A percentile compares a stretch with the other conserved stretches of the same genome.
Evolutionary conservation across 2,329 filamentous ascomycete species (phyloP).

Genomic region (Magnaporthiopsis rhizophila): DNA sequence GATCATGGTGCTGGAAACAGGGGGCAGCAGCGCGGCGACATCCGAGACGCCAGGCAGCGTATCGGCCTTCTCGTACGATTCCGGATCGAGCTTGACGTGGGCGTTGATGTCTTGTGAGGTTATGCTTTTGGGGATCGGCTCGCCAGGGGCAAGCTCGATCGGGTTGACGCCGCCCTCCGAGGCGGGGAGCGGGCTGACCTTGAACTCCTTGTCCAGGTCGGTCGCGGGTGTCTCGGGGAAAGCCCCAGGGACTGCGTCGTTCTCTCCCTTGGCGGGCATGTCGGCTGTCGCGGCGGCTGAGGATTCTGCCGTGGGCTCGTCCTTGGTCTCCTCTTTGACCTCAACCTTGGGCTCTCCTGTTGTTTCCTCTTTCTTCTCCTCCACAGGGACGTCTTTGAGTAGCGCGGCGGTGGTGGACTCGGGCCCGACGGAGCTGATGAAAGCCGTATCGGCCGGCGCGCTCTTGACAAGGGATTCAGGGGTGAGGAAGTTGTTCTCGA

Average conservation of each 20-base stretch:
- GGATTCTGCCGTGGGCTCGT: slow-evolving; percentile 18
- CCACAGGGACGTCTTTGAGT: slow-evolving; percentile 56
- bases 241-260: slow-evolving; percentile 27
- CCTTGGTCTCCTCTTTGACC: slow-evolving; percentile 18
- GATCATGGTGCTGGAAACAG: slow-evolving; percentile 57
- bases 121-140: slow-evolving; percentile 67
- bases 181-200: slow-evolving; percentile 55
- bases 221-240: slow-evolving; percentile 43
- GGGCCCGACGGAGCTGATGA: slow-evolving; percentile 59
- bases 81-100: slow-evolving; percentile 71
- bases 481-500: slow-evolving; percentile 86
- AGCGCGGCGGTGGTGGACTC: slow-evolving; percentile 61
- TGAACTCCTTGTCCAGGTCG: slow-evolving; percentile 44
- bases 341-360: slow-evolving; percentile 21
- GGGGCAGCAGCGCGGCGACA: slow-evolving; percentile 37
- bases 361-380: slow-evolving; percentile 21
- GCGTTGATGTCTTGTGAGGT: slow-evolving; percentile 60
- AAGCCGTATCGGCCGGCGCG: slow-evolving; percentile 37
- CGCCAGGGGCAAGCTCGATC: slow-evolving; percentile 68
- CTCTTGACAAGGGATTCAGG: slow-evolving; percentile 57
- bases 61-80: slow-evolving; percentile 77
- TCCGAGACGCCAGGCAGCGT: slow-evolving; percentile 41
- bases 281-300: background rate
- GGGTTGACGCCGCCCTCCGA: slow-evolving; percentile 66
- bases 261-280: slow-evolving; percentile 2